These are phyloP conservation scores for Curvularia hawaiiensis DNA, from an alignment of 2,329 filamentous ascomycete genomes.

Conservation along the genomic window DNA sequence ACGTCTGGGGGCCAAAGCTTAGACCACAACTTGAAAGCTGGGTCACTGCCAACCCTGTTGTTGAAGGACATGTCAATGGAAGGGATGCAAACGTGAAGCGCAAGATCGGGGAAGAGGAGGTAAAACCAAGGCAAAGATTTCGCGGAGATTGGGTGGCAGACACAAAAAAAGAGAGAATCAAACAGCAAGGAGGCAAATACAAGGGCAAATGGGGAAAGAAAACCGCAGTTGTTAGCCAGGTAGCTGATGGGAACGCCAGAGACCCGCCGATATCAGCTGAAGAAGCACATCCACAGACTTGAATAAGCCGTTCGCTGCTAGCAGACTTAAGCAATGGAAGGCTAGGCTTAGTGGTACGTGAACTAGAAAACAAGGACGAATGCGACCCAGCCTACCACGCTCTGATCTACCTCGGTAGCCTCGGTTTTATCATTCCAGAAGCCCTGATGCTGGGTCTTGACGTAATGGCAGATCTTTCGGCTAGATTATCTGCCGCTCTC, in stretches of 20 bases:
- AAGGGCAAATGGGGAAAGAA: slow-evolving; percentile 35
- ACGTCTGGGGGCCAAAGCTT: slow-evolving; percentile 30
- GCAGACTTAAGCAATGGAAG: not conserved
- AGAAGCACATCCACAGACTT: not conserved
- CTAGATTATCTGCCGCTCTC: not conserved
- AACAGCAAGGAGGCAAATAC: slow-evolving; percentile 36
- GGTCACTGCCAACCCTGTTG: slow-evolving; percentile 28
- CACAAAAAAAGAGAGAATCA: slow-evolving; percentile 36
- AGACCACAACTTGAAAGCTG: slow-evolving; percentile 29
- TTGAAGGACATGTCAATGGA: slow-evolving; percentile 26
- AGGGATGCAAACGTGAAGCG: slow-evolving; percentile 23
- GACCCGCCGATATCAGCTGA: not conserved
- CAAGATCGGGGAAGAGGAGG: slow-evolving; percentile 17
- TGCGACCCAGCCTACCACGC: not conserved
- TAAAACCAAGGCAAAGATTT: slow-evolving; percentile 32
- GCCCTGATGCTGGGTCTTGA: not conserved
- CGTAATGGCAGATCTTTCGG: not conserved
- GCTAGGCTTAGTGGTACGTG: not conserved
- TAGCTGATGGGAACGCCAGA: not conserved
- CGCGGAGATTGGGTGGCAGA: slow-evolving; percentile 36
- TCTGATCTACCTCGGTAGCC: not conserved
- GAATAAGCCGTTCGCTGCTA: not conserved
- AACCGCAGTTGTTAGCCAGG: not conserved
- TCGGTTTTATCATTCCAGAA: not conserved
- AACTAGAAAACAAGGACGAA: not conserved